Evolutionary conservation across 495 filamentous ascomycete genomes (phyloP).

Genomic region (Penicillium malachiteum): DNA sequence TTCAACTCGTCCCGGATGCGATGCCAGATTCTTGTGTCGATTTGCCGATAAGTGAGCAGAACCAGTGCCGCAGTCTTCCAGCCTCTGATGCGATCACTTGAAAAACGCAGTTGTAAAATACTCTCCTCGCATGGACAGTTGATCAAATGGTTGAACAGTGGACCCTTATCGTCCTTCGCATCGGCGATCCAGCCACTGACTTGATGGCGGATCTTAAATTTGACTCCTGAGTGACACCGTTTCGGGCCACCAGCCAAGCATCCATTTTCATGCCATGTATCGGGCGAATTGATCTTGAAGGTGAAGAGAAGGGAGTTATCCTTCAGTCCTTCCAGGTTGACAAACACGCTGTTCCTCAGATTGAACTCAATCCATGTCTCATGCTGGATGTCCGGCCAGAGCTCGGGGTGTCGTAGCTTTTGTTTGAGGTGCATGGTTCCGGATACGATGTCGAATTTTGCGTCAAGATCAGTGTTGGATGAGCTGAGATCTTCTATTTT

Average conservation of each 20-base stretch:
- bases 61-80: constrained; percentile 35
- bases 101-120: constrained; percentile 23
- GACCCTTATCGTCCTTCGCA: constrained; percentile 6
- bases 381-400: neutral
- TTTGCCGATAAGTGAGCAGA: constrained; percentile 28
- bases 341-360: constrained; percentile 18
- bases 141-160: constrained; percentile 21
- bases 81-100: constrained; percentile 16
- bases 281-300: constrained; percentile 2
- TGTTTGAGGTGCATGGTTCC: constrained; percentile 26
- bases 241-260: constrained; percentile 3
- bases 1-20: constrained; percentile 14
- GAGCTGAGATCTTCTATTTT: constrained; percentile 19
- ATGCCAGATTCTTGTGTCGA: constrained; percentile 24
- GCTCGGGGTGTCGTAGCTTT: constrained; percentile 11
- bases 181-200: constrained; percentile 14
- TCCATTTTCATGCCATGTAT: neutral
- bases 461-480: constrained; percentile 21
- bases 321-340: constrained; percentile 29
- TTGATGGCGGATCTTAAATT: constrained; percentile 4
- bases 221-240: neutral
- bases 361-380: constrained; percentile 13
- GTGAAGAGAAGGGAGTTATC: constrained; percentile 30
- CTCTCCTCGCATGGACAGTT: constrained; percentile 13
- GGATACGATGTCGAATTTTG: constrained; percentile 24